Base-by-base conservation (phyloP, 306 rosid species). In the Argentina anserina region DNA sequence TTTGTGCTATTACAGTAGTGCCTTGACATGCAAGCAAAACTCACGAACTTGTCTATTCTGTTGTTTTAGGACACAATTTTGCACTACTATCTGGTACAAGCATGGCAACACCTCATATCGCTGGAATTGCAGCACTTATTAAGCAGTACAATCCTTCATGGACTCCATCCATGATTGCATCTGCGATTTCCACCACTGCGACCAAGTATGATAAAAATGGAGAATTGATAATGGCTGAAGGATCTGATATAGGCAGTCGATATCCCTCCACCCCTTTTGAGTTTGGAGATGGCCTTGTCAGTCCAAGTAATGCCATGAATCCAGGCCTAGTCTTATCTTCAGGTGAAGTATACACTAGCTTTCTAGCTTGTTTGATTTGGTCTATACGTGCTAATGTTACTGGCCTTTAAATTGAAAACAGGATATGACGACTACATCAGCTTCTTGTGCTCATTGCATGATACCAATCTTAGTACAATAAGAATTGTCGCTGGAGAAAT, bases 51-150 rank as follows among this genome's bases (percentile, higher is more conserved):
- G 14, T 26, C 62, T 56, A 18, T n/a, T 39, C 18, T 52, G 55
- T 33, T 69, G 23, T 26, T 11, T 33, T 82, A 93, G 97, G 97
- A 47, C 63, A 84, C 25, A 34, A 34, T 53, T 94, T 91, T 79
- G 96, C 88, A 65, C 81, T 91, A 55, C 14, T 85, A 58, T 94
- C 98, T 67, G 96, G 98, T 12, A 94, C 96, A 75, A 94, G 98
- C 78, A 94, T 94, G 98, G 90, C 97, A 46, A 75, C 92, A 25
- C 95, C 97, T 78, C 96, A 94, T 74, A 86, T 91, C 20, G 91
- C 87, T n/a, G 98, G 96, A 49, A 85, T 89, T 33, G 97, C 97
- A 41, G 97, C 98, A 69, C 90, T 94, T n/a, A 79, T 91, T 21
- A 85, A 88, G 88, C 97, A 94, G 74, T 45, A 77, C 33, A 81